Percentiles rank a stretch among this genome's conserved stretches.
phyloP scores from a whole-genome alignment of 2,329 filamentous ascomycete species.

The Xylaria sp. region DNA sequence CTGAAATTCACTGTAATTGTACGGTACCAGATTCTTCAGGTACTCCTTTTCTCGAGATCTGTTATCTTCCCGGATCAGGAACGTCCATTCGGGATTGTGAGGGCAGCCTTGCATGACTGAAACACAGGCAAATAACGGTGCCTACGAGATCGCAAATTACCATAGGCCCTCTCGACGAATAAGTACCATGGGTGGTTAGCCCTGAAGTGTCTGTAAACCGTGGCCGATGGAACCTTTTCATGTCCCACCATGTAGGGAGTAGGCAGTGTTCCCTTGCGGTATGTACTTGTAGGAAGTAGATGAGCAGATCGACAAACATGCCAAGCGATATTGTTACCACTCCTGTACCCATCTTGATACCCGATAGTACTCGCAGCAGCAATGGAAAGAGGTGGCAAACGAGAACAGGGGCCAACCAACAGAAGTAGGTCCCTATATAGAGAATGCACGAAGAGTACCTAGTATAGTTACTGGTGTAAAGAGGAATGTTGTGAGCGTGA shows the following conservation, averaged over 20 bases:
- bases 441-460: too few relatives aligned
- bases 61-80: neutral
- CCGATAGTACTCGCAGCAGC: neutral
- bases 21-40: neutral
- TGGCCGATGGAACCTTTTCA: neutral
- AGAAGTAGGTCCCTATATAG: neutral
- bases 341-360: neutral
- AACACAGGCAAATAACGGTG: neutral
- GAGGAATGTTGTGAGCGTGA: neutral
- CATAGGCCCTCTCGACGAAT: too few relatives aligned
- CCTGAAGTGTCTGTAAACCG: too few relatives aligned
- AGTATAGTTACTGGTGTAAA: neutral
- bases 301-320: neutral
- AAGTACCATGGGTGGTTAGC: too few relatives aligned
- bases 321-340: too few relatives aligned
- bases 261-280: neutral
- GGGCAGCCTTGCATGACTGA: neutral
- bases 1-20: neutral
- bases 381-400: neutral
- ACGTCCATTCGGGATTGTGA: neutral
- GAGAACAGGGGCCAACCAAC: neutral
- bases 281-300: neutral
- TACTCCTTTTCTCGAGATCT: neutral
- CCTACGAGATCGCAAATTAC: neutral
- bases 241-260: neutral